These are phyloP conservation scores for Malus domestica DNA, from an alignment of 306 rosid species.

Conservation along the genomic window DNA sequence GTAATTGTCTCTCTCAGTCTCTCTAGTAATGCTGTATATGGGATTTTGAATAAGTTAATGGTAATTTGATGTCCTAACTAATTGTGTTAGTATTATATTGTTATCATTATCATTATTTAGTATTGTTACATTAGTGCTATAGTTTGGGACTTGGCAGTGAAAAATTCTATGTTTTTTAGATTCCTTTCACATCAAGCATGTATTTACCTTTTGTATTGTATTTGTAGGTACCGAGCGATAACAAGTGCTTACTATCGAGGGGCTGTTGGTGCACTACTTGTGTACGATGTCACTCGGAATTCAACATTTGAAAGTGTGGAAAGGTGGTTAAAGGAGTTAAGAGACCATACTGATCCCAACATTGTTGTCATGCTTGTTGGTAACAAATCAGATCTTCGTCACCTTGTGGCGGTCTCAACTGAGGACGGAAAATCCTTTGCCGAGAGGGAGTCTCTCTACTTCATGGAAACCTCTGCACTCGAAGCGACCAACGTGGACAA, in stretches of 20 bases:
- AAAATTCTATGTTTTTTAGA: neutral
- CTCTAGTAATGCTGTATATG: neutral
- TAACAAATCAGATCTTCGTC: conserved; percentile 56
- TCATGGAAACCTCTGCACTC: conserved; percentile 58
- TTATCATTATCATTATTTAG: neutral
- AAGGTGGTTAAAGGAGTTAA: conserved; percentile 52
- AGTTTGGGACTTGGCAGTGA: too few relatives aligned
- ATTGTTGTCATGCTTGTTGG: conserved; percentile 57
- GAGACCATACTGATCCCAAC: conserved; percentile 56
- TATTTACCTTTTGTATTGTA: neutral
- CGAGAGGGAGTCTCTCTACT: conserved; percentile 45
- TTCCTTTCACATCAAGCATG: neutral
- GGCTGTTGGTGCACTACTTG: conserved; percentile 53
- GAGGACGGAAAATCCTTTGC: conserved; percentile 51
- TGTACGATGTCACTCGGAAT: conserved; percentile 51
- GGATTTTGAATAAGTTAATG: neutral
- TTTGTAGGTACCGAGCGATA: conserved; percentile 50
- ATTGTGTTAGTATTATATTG: neutral
- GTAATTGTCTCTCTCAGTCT: neutral
- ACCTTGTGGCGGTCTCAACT: conserved; percentile 48
- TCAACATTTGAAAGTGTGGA: conserved; percentile 49
- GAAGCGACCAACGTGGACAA: conserved; percentile 48
- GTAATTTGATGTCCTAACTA: neutral
- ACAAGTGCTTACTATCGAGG: conserved; percentile 65
- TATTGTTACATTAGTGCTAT: neutral